Evolutionary conservation across 2,329 filamentous ascomycete species (phyloP), one percentile per base, ranked within the genome.

Genomic region (Colletotrichum chlorophyti): DNA sequence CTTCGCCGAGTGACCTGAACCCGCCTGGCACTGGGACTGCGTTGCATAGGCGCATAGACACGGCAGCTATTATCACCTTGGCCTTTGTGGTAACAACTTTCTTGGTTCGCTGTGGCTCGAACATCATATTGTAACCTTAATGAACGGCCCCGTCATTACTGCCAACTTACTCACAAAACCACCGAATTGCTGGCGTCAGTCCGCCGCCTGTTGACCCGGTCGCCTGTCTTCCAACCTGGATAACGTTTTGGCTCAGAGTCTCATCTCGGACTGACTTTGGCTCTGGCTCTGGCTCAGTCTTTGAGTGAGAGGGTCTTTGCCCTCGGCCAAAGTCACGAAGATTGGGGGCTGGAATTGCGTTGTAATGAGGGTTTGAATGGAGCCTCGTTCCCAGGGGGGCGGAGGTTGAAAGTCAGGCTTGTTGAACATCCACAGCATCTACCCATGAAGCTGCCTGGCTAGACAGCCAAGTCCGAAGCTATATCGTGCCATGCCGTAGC

Each of bases 111-210:
- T 31, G 15, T 31, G 41, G 26, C 41, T 41, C 43, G 49, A n/a
- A n/a, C n/a, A n/a, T n/a, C n/a, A 19, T 48, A 53, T 43, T 58
- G 43, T 32, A 59, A 59, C 55, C 55, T 59, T 59, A 59, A 49
- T 38, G 41, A 55, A n/a, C n/a, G n/a, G 51, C 43, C 55, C 38
- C 45, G 51, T 34, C 42, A 27, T 38, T 45, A 43, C 27, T 27
- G 17, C 26, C 37, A 49, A 21, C 21, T 23, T 12, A 32, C n/a
- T n/a, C n/a, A n/a, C n/a, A 55, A 49, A 55, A 27, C 31, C 24
- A 40, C 34, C 34, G 34, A 34, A 49, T 19, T 31, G 46, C 32
- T 19, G 24, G 26, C 34, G 29, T 31, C 29, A 12, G 5, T n/a
- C n/a, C n/a, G n/a, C n/a, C n/a, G n/a, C n/a, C n/a, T n/a, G n/a